A percentile compares a stretch with the other conserved stretches of the same genome.
These are phyloP conservation scores for Talaromyces sp. DNA, from an alignment of 2,329 filamentous ascomycete genomes.

Conservation along the genomic window DNA sequence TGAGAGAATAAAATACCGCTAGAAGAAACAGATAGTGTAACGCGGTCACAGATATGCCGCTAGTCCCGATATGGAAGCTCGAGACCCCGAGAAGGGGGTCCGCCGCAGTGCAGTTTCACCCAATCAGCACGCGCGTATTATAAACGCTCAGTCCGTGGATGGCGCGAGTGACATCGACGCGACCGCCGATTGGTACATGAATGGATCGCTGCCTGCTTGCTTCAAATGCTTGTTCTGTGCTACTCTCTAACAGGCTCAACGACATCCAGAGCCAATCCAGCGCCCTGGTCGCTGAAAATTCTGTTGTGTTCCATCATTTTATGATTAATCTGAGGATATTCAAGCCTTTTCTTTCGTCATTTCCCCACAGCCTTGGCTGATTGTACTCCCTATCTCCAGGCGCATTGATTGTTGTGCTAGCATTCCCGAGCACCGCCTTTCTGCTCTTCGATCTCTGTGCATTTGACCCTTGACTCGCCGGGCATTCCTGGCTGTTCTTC, in stretches of 20 bases:
- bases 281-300: not conserved
- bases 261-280: not conserved
- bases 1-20: not conserved
- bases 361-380: not conserved
- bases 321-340: not conserved
- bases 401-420: not conserved
- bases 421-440: not conserved
- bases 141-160: not conserved
- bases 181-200: not conserved
- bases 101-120: not conserved
- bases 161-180: slow-evolving; percentile 1
- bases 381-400: not conserved
- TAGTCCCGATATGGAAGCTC: not conserved
- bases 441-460: not conserved
- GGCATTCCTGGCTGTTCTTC: not conserved
- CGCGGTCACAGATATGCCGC: not conserved
- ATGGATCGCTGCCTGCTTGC: slow-evolving; percentile 1
- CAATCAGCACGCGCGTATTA: slow-evolving; percentile 2
- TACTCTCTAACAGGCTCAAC: not conserved
- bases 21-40: not conserved
- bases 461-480: slow-evolving; percentile 2
- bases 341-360: not conserved
- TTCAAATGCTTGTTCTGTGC: slow-evolving; percentile 2
- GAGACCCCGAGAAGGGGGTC: not conserved
- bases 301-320: not conserved